Base-by-base conservation (phyloP, 345 rosid species). In the Bruguiera gymnorhiza region DNA sequence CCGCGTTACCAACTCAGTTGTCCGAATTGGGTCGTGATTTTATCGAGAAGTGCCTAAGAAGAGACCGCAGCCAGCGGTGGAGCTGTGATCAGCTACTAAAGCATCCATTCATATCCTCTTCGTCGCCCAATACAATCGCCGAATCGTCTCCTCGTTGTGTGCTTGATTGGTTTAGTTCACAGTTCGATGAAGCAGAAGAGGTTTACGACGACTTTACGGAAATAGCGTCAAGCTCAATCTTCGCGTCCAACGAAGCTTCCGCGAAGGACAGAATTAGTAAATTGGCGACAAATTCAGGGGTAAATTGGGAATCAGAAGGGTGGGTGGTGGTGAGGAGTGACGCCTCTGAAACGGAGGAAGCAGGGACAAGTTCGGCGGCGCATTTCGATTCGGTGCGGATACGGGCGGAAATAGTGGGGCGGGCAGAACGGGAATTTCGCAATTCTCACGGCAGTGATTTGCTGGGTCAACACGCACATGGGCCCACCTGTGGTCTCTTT, bases 131-230 rank as follows among this genome's bases (percentile, higher is more conserved):
- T 31, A 60, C 70, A 53, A 34, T 56, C 6, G n/a, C 65, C 0
- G 87, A 86, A 74, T 69, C 80, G 10, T 88, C 97, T 62, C 97
- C 97, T 24, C 95, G 95, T 64, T 85, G 92, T 75, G 89, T 88
- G 20, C 81, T 88, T 65, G 86, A 87, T 75, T 82, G 86, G 81
- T 82, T 68, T 50, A 69, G 62, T 69, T 84, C 85, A 37, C 82
- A 85, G 20, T 86, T 83, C 72, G 0, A 43, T 43, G 50, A 3
- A 43, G 3, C 50, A 4, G 86, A 81, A 24, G 73, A 68, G 5
- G 82, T 70, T 4, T 58, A 53, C 0, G 77, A 68, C 0, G 78
- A 60, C 51, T 76, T 56, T 10, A 52, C 8, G 21, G 80, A 46
- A 9, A 65, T 13, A 56, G 5, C 51, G 21, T 55, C 48, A 9